Base-by-base conservation (phyloP, 2,329 filamentous ascomycete species). In the Sclerotinia glacialis region DNA sequence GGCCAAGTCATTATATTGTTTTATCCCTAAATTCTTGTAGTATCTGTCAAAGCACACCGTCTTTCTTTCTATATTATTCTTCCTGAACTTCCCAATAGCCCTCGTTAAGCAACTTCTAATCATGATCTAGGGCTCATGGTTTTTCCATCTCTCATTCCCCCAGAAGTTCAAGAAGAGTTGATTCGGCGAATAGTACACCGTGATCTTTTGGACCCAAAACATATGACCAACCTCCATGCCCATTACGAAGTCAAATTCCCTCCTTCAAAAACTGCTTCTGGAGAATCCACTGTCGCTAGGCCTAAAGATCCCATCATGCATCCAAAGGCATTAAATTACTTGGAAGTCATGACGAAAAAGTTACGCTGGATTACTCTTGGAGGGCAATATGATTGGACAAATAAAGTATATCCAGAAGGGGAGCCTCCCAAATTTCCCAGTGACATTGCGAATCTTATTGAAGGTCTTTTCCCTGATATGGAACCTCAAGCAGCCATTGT, bases 341-440 rank as follows among this genome's bases (percentile, higher is more conserved):
- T 85, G 59, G 88, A 89, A 74, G 86, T 94, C 40, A 82, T 98
- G 53, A 85, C 88, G 67, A 90, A 89, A 69, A 93, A 91, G 69
- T 84, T 98, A 31, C 92, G 94, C 72, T 99, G 95, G 95, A 86
- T 96, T 52, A 98, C 94, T 0, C 85, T 99, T 3, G 95, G 95
- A 60, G 94, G 93, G 0, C 95, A 98, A 77, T 98, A 98, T 77
- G 91, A 98, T 79, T 98, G 94, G 95, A 96, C 93, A 0, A 85
- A 86, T 66, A 93, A 96, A 71, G 80, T 86, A 16, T 98, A 98
- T 75, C 93, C 93, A 0, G 77, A 81, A 12, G 82, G 83, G n/a
- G 68, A 77, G 4, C 88, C 90, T 0, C 92, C 92, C 0, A 74
- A 79, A 0, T 97, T 97, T 72, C 93, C 94, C 0, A 50, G 76